phyloP scores from a whole-genome alignment of 495 filamentous ascomycete genomes.

The Tuber umbilicatum region DNA sequence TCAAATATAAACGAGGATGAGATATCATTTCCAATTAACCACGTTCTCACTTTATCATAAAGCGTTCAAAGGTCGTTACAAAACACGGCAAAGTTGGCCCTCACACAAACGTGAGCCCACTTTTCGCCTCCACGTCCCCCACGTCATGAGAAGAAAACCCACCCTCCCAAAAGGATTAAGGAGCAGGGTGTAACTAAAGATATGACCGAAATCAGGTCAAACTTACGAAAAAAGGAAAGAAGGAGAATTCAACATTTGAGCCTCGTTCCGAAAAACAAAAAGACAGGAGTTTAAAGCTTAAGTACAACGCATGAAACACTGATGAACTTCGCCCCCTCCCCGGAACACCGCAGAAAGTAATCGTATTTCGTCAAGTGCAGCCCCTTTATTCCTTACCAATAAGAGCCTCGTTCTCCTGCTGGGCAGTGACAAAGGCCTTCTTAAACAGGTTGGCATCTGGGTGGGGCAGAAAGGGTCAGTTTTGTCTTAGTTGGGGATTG shows the following conservation, averaged over 20 bases:
- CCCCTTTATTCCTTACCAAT: constrained; percentile 53
- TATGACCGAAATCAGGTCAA: not conserved
- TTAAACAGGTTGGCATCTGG: constrained; percentile 95
- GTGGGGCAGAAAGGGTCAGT: constrained; percentile 9
- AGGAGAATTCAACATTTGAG: not conserved
- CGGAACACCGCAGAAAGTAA: not conserved
- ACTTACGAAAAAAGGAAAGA: not conserved
- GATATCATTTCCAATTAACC: not conserved
- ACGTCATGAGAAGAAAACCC: not conserved
- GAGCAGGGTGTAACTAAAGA: not conserved
- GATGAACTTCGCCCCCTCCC: not conserved
- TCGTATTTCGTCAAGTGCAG: not conserved
- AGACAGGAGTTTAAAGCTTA: not conserved
- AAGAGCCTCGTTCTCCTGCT: constrained; percentile 88
- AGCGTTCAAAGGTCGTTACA: not conserved
- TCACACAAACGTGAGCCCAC: not conserved
- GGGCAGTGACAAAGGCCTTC: constrained; percentile 95
- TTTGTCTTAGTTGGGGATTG: not conserved
- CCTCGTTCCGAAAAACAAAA: not conserved
- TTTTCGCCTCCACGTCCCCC: not conserved
- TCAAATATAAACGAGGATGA: not conserved
- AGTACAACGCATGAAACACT: constrained; percentile 1
- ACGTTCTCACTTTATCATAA: not conserved
- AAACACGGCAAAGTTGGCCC: not conserved
- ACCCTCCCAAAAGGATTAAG: not conserved